Evolutionary conservation across 23 red algal species (phyloP), one percentile per base, ranked within the genome.

Genomic region (Pyropia yezoensis): DNA sequence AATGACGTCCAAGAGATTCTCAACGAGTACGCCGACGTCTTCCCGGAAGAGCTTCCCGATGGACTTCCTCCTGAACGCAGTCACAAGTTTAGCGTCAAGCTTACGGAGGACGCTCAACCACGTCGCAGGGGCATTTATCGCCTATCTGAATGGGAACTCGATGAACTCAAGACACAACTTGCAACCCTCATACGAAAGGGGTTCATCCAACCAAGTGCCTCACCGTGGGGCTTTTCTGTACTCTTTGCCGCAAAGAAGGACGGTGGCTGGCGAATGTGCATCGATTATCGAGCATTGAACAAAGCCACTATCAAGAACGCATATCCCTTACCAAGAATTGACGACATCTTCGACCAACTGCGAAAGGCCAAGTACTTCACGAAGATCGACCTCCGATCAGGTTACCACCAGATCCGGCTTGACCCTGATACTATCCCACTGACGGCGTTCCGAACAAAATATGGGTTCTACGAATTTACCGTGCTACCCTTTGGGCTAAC

Each of bases 301-400:
- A 23, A 58, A 54, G 7, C 61, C 9, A 66, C 58, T 2, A 76
- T 63, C 39, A 33, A 52, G 14, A 64, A 76, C 27, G 61, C 18
- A 17, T 57, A 32, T 11, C 72, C 72, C n/a, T 15, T 76, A 34
- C 72, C 72, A 2, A 52, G 72, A 0, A 32, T 20, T 2, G 72
- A 76, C 28, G 72, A 76, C 34, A 76, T 76, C 30, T 76, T 76
- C 26, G 72, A 65, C 26, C 54, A 54, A 7, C 55, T 76, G 25
- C 1, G 72, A n/a, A 28, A 63, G 57, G 72, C 72, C 1, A 12
- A 18, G 14, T 27, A 16, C 54, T 76, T 76, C 26, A 63, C 72
- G 18, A 76, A 62, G 17, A 2, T 76, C 33, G 72, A 76, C 29
- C 58, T 76, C 33, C 50, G 64, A 3, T 63, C 55, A 12, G 58